Base-by-base conservation (phyloP, 768 basidiomycete species). In the Rhizopogon vesiculosus region DNA sequence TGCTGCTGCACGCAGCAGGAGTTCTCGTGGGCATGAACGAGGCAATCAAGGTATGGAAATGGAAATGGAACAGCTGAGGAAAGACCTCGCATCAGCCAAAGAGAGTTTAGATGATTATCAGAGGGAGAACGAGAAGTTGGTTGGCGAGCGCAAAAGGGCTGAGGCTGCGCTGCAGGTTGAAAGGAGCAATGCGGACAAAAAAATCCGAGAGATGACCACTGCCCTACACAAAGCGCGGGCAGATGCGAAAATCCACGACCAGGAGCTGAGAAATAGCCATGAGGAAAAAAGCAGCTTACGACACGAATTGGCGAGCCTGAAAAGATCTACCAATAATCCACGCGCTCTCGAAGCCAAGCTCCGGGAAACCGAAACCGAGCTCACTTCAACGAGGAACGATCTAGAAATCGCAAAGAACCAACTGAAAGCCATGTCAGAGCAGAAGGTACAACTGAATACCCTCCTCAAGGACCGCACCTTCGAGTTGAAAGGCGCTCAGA, bases 401-500 rank as follows among this genome's bases (percentile, higher is more conserved):
- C 48, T 49, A 49, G 48, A 49, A 8, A 4, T 15, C 19, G 15
- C 33, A 38, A 49, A 19, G 8, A 49, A 49, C 15, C 33, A 38
- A 38, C 35, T 49, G 9, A 49, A 49, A 19, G 48, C 19, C 33
- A 16, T 35, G 15, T 49, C 48, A 38, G 48, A 49, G 13, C 33
- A 38, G 22, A 19, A 38, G 8, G 8, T 19, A 22, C 68, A 70
- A 31, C 33, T 72, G 15, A 7, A 16, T 42, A 55, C 63, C 9
- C 57, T 79, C 22, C 62, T 81, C 28, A 67, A 74, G 6, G 63
- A 71, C 41, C 73, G 79, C 38, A 76, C 76, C 4, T 64, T 70
- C 39, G 77, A 82, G 61, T 70, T 77, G 18, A 72, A 72, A 31
- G 76, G 74, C 6, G 76, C 75, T 6, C 78, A 79, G 59, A 71